These are phyloP conservation scores for Carex parvula DNA, from an alignment of 176 grass and related monocot species.

Conservation along the genomic window DNA sequence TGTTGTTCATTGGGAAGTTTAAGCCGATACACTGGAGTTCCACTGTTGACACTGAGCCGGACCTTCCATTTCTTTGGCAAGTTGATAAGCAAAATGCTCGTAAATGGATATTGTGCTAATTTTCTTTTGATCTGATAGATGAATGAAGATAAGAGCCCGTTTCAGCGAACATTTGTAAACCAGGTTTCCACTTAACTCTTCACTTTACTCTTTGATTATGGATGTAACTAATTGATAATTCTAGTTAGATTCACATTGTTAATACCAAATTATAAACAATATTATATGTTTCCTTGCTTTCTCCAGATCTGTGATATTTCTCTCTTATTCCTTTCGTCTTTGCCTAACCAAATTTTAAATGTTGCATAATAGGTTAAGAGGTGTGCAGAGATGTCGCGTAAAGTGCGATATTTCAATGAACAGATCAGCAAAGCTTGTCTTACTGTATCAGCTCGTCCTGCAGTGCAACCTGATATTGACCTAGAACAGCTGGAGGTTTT, in stretches of 20 bases:
- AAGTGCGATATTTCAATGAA: slow-evolving; percentile 84
- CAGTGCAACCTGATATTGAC: slow-evolving; percentile 78
- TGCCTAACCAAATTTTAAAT: slow-evolving; percentile 11
- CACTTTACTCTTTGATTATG: not conserved
- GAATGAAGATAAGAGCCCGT: slow-evolving; percentile 97
- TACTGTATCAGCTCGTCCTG: slow-evolving; percentile 55
- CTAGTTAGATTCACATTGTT: not conserved
- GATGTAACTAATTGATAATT: not conserved
- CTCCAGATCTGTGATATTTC: not conserved
- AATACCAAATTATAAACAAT: not conserved
- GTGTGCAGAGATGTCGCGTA: slow-evolving; percentile 94
- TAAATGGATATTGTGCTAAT: slow-evolving; percentile 19
- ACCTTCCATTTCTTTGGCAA: slow-evolving; percentile 13
- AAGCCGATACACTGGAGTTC: slow-evolving; percentile 8
- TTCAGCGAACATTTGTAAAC: slow-evolving; percentile 98
- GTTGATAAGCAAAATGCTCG: not conserved
- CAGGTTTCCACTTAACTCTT: slow-evolving; percentile 46
- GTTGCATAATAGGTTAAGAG: slow-evolving; percentile 59
- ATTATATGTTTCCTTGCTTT: slow-evolving; percentile 14
- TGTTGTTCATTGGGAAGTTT: slow-evolving; percentile 16
- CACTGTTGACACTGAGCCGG: not conserved
- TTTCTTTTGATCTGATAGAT: slow-evolving; percentile 52
- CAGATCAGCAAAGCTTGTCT: slow-evolving; percentile 80
- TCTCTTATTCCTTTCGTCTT: slow-evolving; percentile 7
- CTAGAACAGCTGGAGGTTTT: slow-evolving; percentile 92